Percentiles rank a stretch among this genome's conserved stretches.
These are phyloP conservation scores for Helicostylum pulchrum DNA, from an alignment of 192 early-diverging fungal genomes.

Conservation along the genomic window DNA sequence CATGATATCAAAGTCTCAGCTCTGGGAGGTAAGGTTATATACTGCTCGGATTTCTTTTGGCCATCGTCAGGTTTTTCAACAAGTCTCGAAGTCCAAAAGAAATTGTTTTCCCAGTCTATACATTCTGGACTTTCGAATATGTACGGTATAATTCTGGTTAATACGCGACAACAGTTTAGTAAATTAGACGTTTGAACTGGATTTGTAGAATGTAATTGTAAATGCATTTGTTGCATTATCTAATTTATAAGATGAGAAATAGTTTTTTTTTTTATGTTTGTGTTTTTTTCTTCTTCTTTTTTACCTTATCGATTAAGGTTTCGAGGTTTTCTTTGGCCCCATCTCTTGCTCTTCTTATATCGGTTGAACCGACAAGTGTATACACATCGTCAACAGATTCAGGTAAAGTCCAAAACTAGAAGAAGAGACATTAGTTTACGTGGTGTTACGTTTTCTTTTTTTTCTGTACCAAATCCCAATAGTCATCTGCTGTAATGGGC, in stretches of 20 bases:
- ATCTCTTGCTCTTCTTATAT: slow-evolving; percentile 78
- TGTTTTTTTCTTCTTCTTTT: background rate
- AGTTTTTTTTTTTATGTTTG: background rate
- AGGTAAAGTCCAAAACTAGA: slow-evolving; percentile 73
- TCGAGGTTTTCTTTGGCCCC: slow-evolving; percentile 72
- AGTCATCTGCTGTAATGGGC: slow-evolving; percentile 26
- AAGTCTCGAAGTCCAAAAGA: slow-evolving; percentile 57
- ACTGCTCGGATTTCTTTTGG: slow-evolving; percentile 1
- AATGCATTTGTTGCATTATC: slow-evolving; percentile 48
- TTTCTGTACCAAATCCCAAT: slow-evolving; percentile 20
- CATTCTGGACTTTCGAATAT: slow-evolving; percentile 65
- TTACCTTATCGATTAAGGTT: slow-evolving; percentile 71
- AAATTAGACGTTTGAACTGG: slow-evolving; percentile 50
- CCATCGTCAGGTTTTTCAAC: background rate
- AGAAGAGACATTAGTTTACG: background rate
- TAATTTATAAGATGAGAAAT: background rate
- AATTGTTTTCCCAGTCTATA: slow-evolving; percentile 50
- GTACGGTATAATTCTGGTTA: slow-evolving; percentile 84
- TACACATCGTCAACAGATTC: slow-evolving; percentile 82
- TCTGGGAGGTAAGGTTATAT: slow-evolving; percentile 25
- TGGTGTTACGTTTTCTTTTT: background rate
- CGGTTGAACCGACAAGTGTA: slow-evolving; percentile 76
- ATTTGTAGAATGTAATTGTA: slow-evolving; percentile 38
- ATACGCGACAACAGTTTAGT: slow-evolving; percentile 77
- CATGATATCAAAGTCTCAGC: slow-evolving; percentile 53